Evolutionary conservation across 345 rosid genomes (phyloP), one percentile per base, ranked within the genome.

Genomic region (Hirschfeldia incana): DNA sequence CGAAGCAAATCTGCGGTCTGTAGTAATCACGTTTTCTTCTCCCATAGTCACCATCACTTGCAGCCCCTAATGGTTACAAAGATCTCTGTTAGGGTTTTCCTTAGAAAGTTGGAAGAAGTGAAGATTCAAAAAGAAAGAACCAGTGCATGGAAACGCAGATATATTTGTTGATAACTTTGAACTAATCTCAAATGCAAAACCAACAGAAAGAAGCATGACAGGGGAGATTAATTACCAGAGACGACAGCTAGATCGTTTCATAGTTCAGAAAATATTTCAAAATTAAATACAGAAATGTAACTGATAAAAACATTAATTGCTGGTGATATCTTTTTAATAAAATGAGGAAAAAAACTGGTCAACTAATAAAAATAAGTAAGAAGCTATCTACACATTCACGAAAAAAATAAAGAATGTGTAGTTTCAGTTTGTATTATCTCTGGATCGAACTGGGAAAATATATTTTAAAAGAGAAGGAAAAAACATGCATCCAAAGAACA

Each of bases 1-100:
- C 3, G 92, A 84, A 4, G 90, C 81, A 75, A 85, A 89, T 46
- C 85, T 65, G 83, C 82, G 77, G 64, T 92, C 93, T 30, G 97
- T 72, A 15, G 88, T 81, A 37, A 89, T 88, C 51, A 85, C 85
- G 53, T 78, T 85, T 34, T 51, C 81, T 59, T 79, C 82, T 33
- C 79, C 92, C 67, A 91, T 79, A 8, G 88, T 78, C 15, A 95
- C 76, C 86, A 92, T 82, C 70, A 88, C 89, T 85, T 92, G 82
- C 8, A 2, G 44, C 8, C 42, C 67, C 67, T 80, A 74, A 55
- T 69, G 42, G 57, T 16, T 17, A 61, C 51, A 51, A 74, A 60
- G 67, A 27, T 72, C 69, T 57, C 11, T 51, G 68, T 76, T 80
- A 80, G 81, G 77, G 75, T 74, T 76, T 58, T 32, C 6, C 12